These are phyloP conservation scores for Hypoxylon sp. DNA, from an alignment of 2,329 filamentous ascomycete genomes.

Conservation along the genomic window DNA sequence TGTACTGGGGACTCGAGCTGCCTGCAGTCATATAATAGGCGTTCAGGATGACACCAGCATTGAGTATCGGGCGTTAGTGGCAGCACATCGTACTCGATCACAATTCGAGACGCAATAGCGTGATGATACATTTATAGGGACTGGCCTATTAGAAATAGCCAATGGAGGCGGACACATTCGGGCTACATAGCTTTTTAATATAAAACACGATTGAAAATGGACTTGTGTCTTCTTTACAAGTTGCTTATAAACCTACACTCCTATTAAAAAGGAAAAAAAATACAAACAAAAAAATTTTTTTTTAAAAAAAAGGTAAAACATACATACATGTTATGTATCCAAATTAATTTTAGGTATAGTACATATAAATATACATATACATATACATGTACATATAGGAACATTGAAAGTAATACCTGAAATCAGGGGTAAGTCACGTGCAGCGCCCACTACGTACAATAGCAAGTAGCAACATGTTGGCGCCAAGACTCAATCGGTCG, in stretches of 20 bases:
- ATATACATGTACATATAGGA: no score
- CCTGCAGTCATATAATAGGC: conserved; percentile 32
- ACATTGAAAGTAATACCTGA: no score
- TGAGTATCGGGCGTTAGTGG: conserved; percentile 41
- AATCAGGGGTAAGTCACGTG: conserved; percentile 17
- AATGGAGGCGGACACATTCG: conserved; percentile 32
- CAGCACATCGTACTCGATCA: conserved; percentile 38
- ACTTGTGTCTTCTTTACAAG: neutral
- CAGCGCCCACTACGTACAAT: neutral
- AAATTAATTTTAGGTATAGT: neutral
- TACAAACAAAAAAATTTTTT: no score
- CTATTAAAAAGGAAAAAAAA: neutral
- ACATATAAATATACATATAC: no score
- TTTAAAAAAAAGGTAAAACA: no score
- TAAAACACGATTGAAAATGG: conserved; percentile 30
- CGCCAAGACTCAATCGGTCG: conserved; percentile 34
- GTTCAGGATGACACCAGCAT: conserved; percentile 38
- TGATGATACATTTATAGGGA: conserved; percentile 35
- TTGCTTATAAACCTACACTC: neutral
- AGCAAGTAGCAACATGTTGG: no score
- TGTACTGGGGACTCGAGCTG: conserved; percentile 23
- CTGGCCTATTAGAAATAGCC: conserved; percentile 39
- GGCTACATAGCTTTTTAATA: conserved; percentile 46
- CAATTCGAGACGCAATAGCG: conserved; percentile 41
- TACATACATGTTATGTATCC: neutral